Evolutionary conservation across 495 filamentous ascomycete genomes (phyloP).

Genomic region (Xylaria castorea): DNA sequence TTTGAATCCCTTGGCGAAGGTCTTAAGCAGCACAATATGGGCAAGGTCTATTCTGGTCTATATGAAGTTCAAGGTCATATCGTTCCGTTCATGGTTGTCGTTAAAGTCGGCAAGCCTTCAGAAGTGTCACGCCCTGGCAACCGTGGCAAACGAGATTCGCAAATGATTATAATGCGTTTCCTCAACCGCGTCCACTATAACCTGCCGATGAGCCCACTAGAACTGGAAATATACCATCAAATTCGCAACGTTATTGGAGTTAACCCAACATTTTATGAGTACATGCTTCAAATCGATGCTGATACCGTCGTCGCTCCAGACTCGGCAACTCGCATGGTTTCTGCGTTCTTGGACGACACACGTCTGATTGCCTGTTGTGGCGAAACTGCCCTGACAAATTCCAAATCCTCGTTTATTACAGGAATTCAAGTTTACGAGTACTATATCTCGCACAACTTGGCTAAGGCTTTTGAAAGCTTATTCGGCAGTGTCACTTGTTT

Average conservation of each 20-base stretch:
- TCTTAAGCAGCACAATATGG: constrained; percentile 98
- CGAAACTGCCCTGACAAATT: constrained; percentile 91
- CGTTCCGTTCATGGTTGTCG: constrained; percentile 94
- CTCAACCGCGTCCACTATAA: constrained; percentile 98
- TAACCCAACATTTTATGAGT: constrained; percentile 98
- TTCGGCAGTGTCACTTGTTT: constrained; percentile 98
- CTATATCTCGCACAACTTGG: constrained; percentile 97
- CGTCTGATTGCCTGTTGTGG: constrained; percentile 92
- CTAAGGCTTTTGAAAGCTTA: constrained; percentile 97
- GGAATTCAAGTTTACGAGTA: constrained; percentile 99
- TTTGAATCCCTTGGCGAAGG: constrained; percentile 97
- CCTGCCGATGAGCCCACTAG: constrained; percentile 91
- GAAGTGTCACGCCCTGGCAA: constrained; percentile 97
- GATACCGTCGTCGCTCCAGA: constrained; percentile 94
- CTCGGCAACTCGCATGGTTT: constrained; percentile 90
- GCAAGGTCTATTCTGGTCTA: constrained; percentile 95
- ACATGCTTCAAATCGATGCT: constrained; percentile 94
- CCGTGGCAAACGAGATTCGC: constrained; percentile 98
- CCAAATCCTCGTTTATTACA: constrained; percentile 88
- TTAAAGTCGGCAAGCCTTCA: constrained; percentile 96
- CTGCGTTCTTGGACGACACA: constrained; percentile 89
- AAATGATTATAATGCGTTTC: constrained; percentile 98
- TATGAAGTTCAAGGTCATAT: constrained; percentile 99
- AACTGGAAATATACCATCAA: constrained; percentile 98
- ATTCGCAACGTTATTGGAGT: constrained; percentile 99